Percentiles rank a stretch among this genome's conserved stretches.
Conservation (phyloP, 2,329 filamentous ascomycete genomes). For the Alternaria solani region DNA sequence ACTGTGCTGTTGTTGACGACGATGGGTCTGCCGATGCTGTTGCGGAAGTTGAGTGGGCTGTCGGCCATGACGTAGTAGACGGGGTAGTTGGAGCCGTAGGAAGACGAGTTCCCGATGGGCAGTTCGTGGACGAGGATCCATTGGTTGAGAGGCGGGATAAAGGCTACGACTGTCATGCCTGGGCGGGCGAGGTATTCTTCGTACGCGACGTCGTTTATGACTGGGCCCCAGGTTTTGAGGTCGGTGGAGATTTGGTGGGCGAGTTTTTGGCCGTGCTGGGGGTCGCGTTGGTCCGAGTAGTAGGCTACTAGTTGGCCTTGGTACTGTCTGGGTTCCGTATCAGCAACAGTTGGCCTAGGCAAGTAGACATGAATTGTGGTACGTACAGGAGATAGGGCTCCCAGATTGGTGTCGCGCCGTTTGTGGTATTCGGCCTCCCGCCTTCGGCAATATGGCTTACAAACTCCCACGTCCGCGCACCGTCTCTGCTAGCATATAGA, state of each 20-base stretch:
- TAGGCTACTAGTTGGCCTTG: constrained; percentile 28
- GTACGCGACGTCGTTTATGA: constrained; percentile 24
- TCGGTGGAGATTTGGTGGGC: constrained; percentile 30
- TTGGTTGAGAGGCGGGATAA: constrained; percentile 29
- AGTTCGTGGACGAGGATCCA: constrained; percentile 36
- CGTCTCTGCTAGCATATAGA: constrained; percentile 32
- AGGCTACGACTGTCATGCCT: constrained; percentile 34
- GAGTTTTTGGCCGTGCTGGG: constrained; percentile 36
- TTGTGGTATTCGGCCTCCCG: constrained; percentile 26
- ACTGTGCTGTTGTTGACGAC: constrained; percentile 27
- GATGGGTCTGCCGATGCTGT: constrained; percentile 22
- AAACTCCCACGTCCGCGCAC: constrained; percentile 31
- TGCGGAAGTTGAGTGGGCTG: constrained; percentile 27
- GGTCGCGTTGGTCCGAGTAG: constrained; percentile 39
- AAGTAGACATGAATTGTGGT: not conserved
- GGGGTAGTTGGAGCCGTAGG: constrained; percentile 29
- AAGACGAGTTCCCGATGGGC: constrained; percentile 24
- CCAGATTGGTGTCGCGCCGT: constrained; percentile 35
- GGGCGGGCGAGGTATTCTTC: constrained; percentile 24
- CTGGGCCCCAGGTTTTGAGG: constrained; percentile 32
- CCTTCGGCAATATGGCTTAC: constrained; percentile 33
- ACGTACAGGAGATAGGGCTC: constrained; percentile 34
- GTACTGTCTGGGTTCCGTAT: constrained; percentile 21
- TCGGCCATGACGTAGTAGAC: constrained; percentile 35
- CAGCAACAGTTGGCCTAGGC: no score